A percentile compares a stretch with the other conserved stretches of the same genome.
phyloP scores from a whole-genome alignment of 2,329 filamentous ascomycete genomes.

The Hypoxylon sp. region DNA sequence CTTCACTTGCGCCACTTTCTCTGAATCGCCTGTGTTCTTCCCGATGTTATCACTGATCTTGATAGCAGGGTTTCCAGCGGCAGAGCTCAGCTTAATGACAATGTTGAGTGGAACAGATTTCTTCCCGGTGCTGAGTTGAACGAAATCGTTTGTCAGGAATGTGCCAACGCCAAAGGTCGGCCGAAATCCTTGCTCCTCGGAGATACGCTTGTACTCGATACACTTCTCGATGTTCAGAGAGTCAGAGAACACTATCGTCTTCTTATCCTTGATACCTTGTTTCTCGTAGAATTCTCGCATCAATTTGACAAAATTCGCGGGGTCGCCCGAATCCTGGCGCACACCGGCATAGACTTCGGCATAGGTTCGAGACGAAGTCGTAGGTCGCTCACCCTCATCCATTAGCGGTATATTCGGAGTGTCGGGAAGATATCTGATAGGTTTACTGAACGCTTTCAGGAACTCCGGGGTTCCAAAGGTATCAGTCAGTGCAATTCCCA shows the following conservation, averaged over 20 bases:
- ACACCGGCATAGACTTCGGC: constrained; percentile 86
- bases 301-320: constrained; percentile 79
- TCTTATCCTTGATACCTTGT: constrained; percentile 81
- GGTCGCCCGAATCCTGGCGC: constrained; percentile 91
- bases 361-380: constrained; percentile 71
- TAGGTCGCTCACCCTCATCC: constrained; percentile 57
- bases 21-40: constrained; percentile 92
- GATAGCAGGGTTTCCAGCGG: constrained; percentile 82
- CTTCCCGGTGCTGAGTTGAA: constrained; percentile 75
- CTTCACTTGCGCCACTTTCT: constrained; percentile 86
- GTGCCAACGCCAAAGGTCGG: constrained; percentile 95
- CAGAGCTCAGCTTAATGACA: constrained; percentile 95
- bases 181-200: constrained; percentile 83
- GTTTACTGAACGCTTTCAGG: constrained; percentile 82
- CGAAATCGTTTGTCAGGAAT: constrained; percentile 95
- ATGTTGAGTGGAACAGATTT: constrained; percentile 96
- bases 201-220: constrained; percentile 87
- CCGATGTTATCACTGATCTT: constrained; percentile 93
- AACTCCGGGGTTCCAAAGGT: constrained; percentile 96
- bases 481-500: constrained; percentile 92
- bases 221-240: constrained; percentile 92
- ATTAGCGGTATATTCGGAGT: constrained; percentile 53
- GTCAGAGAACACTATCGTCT: constrained; percentile 95
- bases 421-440: constrained; percentile 62
- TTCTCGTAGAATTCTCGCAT: constrained; percentile 85